These are phyloP conservation scores for Wickerhamomyces xylosicus DNA, from an alignment of 805 yeast species.

Conservation along the genomic window DNA sequence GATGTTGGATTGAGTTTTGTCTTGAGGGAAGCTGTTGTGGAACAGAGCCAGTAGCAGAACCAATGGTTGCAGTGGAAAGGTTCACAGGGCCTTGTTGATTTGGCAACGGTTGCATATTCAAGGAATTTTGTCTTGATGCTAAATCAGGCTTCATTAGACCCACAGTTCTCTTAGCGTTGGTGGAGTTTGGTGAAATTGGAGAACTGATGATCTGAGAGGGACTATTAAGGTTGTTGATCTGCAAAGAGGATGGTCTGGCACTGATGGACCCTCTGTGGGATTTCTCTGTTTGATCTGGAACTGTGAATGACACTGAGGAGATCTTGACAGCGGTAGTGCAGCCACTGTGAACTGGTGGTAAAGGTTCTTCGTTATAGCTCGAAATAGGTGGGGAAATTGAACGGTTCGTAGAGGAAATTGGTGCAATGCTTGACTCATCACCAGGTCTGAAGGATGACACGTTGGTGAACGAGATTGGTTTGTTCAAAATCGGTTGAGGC, in stretches of 20 bases:
- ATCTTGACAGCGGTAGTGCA: constrained; percentile 1
- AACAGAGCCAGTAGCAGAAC: constrained; percentile 1
- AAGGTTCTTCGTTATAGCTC: neutral
- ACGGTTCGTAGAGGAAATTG: neutral
- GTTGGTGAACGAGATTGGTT: constrained; percentile 1
- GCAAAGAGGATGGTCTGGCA: constrained; percentile 36
- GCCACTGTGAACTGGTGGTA: neutral
- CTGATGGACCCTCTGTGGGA: constrained; percentile 49
- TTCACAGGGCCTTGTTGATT: too few species aligned
- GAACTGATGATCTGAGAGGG: neutral
- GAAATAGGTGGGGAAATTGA: neutral
- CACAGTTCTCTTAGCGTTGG: neutral
- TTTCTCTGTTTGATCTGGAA: constrained; percentile 30
- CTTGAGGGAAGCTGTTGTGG: constrained; percentile 10
- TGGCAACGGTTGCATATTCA: neutral
- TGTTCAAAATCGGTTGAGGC: constrained; percentile 8
- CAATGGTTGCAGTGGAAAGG: too few species aligned
- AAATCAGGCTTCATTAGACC: neutral
- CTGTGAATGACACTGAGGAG: constrained; percentile 34
- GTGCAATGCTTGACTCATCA: neutral
- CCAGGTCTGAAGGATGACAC: neutral
- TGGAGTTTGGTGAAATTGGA: neutral
- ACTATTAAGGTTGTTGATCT: constrained; percentile 11
- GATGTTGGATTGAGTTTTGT: neutral
- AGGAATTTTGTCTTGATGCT: neutral